Conservation (phyloP, 2,329 filamentous ascomycete genomes). For the Verticillium longisporum region DNA sequence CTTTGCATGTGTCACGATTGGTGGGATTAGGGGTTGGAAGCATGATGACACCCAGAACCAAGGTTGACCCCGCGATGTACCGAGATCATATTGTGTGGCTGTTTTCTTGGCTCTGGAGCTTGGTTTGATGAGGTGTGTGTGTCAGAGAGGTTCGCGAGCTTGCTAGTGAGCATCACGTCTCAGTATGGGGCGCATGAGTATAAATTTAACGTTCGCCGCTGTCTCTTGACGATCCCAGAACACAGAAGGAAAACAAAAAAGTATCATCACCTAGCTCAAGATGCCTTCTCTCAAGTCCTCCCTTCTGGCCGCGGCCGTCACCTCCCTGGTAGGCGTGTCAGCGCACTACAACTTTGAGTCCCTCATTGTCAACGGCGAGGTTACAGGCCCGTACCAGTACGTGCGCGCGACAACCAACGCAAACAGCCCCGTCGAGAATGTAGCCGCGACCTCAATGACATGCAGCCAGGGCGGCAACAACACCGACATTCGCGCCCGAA, state of each 20-base stretch:
- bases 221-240: background rate
- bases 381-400: slow-evolving; percentile 11
- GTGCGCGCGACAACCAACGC: slow-evolving; percentile 12
- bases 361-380: slow-evolving; percentile 13
- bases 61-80: background rate
- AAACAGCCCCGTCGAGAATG: slow-evolving; percentile 32
- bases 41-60: background rate
- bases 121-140: background rate
- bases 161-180: background rate
- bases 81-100: background rate
- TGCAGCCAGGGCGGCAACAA: slow-evolving; percentile 31
- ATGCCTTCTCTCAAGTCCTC: background rate
- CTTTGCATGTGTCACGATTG: background rate
- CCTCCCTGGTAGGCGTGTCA: slow-evolving; percentile 6
- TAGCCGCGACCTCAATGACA: slow-evolving; percentile 27
- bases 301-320: slow-evolving; percentile 6
- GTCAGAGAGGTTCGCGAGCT: background rate
- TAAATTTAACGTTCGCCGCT: background rate
- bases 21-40: background rate
- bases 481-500: slow-evolving; percentile 26
- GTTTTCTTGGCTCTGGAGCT: background rate
- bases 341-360: slow-evolving; percentile 13
- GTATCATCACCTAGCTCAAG: background rate
- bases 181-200: background rate
- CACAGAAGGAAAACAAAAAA: background rate